Evolutionary conservation across 2,329 filamentous ascomycete genomes (phyloP).

Genomic region (Calonectria pteridis): DNA sequence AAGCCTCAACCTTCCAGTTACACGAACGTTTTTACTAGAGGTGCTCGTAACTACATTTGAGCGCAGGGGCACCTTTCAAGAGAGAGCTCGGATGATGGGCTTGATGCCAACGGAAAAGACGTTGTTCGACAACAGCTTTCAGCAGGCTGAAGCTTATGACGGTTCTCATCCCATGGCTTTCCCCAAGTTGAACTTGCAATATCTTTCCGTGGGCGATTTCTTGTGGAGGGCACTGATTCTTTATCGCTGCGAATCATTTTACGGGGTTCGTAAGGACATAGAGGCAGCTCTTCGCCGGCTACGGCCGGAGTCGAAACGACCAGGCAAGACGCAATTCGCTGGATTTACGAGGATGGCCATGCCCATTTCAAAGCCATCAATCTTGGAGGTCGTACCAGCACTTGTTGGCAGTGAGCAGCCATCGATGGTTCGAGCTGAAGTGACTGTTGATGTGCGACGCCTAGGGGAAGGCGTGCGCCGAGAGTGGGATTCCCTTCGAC

Average conservation of each 20-base stretch:
- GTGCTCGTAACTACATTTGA: slow-evolving; percentile 82
- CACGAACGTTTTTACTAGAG: slow-evolving; percentile 77
- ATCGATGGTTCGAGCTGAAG: slow-evolving; percentile 87
- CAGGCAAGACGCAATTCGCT: slow-evolving; percentile 79
- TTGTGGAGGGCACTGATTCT: slow-evolving; percentile 94
- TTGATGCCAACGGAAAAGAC: slow-evolving; percentile 86
- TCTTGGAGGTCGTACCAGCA: slow-evolving; percentile 87
- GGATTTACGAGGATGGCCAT: slow-evolving; percentile 95
- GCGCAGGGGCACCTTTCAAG: slow-evolving; percentile 84
- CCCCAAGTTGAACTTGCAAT: slow-evolving; percentile 95
- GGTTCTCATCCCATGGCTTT: slow-evolving; percentile 89
- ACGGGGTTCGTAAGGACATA: slow-evolving; percentile 91
- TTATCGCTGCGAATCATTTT: slow-evolving; percentile 92
- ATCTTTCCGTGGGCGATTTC: slow-evolving; percentile 94
- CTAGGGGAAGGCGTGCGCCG: slow-evolving; percentile 80
- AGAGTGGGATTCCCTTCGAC: slow-evolving; percentile 91
- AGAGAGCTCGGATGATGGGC: slow-evolving; percentile 76
- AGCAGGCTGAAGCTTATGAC: slow-evolving; percentile 88
- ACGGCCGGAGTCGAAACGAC: slow-evolving; percentile 73
- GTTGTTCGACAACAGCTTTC: slow-evolving; percentile 82
- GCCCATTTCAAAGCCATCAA: slow-evolving; percentile 85
- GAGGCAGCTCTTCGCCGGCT: slow-evolving; percentile 85
- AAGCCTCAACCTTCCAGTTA: slow-evolving; percentile 71
- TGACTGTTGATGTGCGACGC: slow-evolving; percentile 84
- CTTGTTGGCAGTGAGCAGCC: slow-evolving; percentile 86